phyloP scores from a whole-genome alignment of 2,329 filamentous ascomycete species.

The Hypoxylon sp. region DNA sequence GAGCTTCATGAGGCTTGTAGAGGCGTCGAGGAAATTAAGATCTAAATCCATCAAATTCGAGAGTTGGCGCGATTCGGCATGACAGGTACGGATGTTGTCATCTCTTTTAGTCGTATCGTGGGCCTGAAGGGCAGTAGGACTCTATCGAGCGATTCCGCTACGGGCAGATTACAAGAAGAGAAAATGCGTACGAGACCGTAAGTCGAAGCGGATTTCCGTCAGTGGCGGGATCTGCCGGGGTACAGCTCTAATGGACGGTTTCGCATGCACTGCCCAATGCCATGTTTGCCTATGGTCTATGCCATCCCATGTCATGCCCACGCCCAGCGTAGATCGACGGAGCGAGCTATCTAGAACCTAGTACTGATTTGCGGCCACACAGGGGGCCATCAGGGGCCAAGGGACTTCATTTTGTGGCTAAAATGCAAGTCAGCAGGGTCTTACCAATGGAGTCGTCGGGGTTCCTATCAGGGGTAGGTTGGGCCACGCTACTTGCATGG shows the following conservation, averaged over 20 bases:
- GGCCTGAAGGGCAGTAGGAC: constrained; percentile 21
- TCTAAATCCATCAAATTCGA: constrained; percentile 45
- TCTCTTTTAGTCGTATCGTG: constrained; percentile 20
- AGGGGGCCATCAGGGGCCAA: constrained; percentile 24
- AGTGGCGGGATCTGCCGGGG: constrained; percentile 42
- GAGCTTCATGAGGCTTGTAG: constrained; percentile 49
- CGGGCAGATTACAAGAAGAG: constrained; percentile 26
- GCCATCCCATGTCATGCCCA: constrained; percentile 31
- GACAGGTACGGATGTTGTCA: constrained; percentile 22
- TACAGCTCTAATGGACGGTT: constrained; percentile 36
- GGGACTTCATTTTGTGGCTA: constrained; percentile 41
- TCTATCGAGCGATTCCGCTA: constrained; percentile 20
- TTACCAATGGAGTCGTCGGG: constrained; percentile 31
- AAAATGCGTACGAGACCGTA: constrained; percentile 27
- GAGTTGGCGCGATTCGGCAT: constrained; percentile 15
- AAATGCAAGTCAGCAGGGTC: constrained; percentile 43
- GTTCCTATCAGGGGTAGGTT: constrained; percentile 37
- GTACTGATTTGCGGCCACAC: constrained; percentile 33
- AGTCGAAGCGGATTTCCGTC: constrained; percentile 38
- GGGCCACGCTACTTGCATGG: constrained; percentile 37
- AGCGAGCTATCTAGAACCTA: constrained; percentile 35
- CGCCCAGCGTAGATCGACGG: constrained; percentile 40
- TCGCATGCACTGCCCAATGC: constrained; percentile 35
- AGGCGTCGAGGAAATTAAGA: constrained; percentile 31
- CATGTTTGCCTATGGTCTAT: constrained; percentile 33